phyloP scores from a whole-genome alignment of 805 yeast genomes.

The Zygosaccharomyces pseudorouxii region DNA sequence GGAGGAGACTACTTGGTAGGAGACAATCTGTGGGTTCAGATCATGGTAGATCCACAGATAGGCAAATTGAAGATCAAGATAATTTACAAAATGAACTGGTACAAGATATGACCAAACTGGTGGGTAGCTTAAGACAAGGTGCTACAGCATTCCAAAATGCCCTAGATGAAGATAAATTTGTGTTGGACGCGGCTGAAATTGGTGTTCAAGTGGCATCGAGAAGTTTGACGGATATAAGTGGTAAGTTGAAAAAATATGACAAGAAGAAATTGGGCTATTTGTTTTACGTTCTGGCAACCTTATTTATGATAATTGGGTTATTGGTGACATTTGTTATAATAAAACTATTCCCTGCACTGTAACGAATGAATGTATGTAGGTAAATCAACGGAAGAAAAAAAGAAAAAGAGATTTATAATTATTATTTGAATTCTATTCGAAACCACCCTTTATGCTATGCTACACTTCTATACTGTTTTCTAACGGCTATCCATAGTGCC shows the following conservation, averaged over 20 bases:
- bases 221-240: conserved; percentile 33
- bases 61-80: conserved; percentile 37
- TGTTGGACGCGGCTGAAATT: conserved; percentile 40
- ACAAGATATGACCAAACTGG: conserved; percentile 38
- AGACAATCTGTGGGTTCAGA: conserved; percentile 5
- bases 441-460: neutral
- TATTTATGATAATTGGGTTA: conserved; percentile 32
- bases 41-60: conserved; percentile 27
- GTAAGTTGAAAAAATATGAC: conserved; percentile 31
- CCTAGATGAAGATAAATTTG: conserved; percentile 37
- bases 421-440: neutral
- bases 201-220: conserved; percentile 39
- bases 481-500: conserved; percentile 4
- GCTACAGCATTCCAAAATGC: conserved; percentile 40
- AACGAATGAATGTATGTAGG: conserved; percentile 2
- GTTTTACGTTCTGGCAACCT: conserved; percentile 26
- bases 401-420: neutral
- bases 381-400: neutral
- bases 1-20: conserved; percentile 32
- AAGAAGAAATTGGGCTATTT: conserved; percentile 30
- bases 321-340: conserved; percentile 36
- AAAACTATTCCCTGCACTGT: conserved; percentile 39
- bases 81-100: conserved; percentile 37
- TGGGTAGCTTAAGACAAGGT: conserved; percentile 37
- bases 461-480: conserved; percentile 1